Conservation (phyloP, 495 filamentous ascomycete species). For the Aspergillus egyptiacus region DNA sequence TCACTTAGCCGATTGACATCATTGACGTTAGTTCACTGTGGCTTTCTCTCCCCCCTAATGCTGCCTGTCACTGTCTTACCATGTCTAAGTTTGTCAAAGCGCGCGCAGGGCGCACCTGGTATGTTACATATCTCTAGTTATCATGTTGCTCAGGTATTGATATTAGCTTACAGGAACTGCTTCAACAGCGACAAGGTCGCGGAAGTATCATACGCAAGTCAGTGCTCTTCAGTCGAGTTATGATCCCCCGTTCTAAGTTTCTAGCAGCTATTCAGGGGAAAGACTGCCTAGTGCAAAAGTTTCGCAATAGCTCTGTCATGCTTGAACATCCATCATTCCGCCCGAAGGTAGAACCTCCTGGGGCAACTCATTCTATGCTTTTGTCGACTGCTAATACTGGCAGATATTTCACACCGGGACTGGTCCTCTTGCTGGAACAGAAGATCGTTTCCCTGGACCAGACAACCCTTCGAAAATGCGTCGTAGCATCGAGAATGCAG, state of each 20-base stretch:
- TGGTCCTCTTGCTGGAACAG: constrained; percentile 44
- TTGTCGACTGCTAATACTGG: not conserved
- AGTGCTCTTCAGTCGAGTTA: constrained; percentile 30
- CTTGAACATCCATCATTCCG: constrained; percentile 72
- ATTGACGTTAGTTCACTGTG: constrained; percentile 50
- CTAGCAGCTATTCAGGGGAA: constrained; percentile 76
- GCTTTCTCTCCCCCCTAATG: constrained; percentile 10
- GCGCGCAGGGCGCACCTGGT: constrained; percentile 67
- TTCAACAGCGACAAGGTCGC: constrained; percentile 81
- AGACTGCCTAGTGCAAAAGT: constrained; percentile 86
- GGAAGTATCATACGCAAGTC: constrained; percentile 90
- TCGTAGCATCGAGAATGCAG: constrained; percentile 76
- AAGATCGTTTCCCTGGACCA: constrained; percentile 67
- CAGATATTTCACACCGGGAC: constrained; percentile 46
- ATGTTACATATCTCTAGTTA: constrained; percentile 11
- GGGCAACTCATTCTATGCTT: not conserved
- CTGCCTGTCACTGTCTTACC: constrained; percentile 19
- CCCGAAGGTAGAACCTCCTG: constrained; percentile 58
- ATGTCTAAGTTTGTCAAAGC: constrained; percentile 63
- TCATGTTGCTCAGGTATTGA: constrained; percentile 2
- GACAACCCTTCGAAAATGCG: constrained; percentile 84
- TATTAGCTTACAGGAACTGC: constrained; percentile 52
- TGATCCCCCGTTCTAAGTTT: constrained; percentile 17
- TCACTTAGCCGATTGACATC: constrained; percentile 61
- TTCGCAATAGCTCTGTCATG: constrained; percentile 95